These are phyloP conservation scores for Furcasterigmium furcatum DNA, from an alignment of 2,329 filamentous ascomycete genomes.

Conservation along the genomic window DNA sequence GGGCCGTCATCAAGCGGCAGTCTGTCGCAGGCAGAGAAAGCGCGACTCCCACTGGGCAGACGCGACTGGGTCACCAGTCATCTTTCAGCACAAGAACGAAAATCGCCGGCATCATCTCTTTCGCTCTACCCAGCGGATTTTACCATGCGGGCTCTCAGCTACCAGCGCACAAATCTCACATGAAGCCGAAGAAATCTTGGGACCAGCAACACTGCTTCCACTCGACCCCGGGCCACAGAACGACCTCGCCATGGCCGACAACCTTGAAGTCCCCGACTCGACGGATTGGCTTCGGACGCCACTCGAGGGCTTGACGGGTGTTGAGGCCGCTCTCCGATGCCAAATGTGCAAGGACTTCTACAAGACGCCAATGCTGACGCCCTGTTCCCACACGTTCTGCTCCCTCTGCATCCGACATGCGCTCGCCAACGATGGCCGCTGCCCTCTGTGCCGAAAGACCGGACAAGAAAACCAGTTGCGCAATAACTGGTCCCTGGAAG, in stretches of 20 bases:
- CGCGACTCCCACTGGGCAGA: too few species aligned
- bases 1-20: too few species aligned
- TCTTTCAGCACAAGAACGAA: background rate
- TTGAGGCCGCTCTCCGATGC: constrained; percentile 87
- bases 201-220: too few species aligned
- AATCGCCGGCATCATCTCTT: background rate
- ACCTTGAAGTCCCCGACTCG: constrained; percentile 63
- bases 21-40: too few species aligned
- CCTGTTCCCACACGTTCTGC: constrained; percentile 94
- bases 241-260: constrained; percentile 23
- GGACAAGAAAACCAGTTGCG: constrained; percentile 85
- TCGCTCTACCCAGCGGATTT: too few species aligned
- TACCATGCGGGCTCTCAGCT: too few species aligned
- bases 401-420: constrained; percentile 90
- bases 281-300: constrained; percentile 80
- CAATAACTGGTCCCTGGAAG: constrained; percentile 80
- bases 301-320: constrained; percentile 59
- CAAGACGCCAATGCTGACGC: constrained; percentile 89
- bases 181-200: too few species aligned
- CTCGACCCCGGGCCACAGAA: too few species aligned
- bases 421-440: constrained; percentile 79
- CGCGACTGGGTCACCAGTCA: too few species aligned
- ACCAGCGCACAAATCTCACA: too few species aligned
- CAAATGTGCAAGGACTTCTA: constrained; percentile 99
- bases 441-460: constrained; percentile 73